A percentile compares a stretch with the other conserved stretches of the same genome.
Conservation (phyloP, 179 eudicot genomes). For the Silene coronaria region DNA sequence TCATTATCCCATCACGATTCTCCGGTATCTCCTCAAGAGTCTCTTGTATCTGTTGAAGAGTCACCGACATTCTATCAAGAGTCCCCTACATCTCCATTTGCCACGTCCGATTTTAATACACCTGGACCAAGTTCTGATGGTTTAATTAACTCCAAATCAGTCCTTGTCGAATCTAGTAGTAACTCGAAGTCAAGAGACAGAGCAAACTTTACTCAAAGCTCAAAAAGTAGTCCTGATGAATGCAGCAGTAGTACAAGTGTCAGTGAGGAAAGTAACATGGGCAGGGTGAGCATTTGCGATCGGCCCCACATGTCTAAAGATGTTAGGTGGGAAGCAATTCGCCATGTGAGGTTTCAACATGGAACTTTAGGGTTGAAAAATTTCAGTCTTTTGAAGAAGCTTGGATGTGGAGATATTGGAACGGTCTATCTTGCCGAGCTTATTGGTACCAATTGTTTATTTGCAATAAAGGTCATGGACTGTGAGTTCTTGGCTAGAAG, state of each 20-base stretch:
- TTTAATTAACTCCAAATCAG: slow-evolving; percentile 21
- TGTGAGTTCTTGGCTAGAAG: slow-evolving; percentile 45
- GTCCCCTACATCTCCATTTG: slow-evolving; percentile 34
- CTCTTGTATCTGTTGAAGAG: slow-evolving; percentile 22
- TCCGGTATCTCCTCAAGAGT: slow-evolving; percentile 28
- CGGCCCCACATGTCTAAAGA: slow-evolving; percentile 55
- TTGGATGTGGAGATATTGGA: slow-evolving; percentile 54
- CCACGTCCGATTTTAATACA: slow-evolving; percentile 28
- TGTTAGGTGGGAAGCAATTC: slow-evolving; percentile 48
- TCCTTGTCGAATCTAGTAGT: slow-evolving; percentile 21
- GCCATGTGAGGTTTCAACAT: slow-evolving; percentile 34
- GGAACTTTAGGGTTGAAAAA: slow-evolving; percentile 40
- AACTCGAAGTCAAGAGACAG: slow-evolving; percentile 33
- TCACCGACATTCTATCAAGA: slow-evolving; percentile 23
- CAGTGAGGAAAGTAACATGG: slow-evolving; percentile 41
- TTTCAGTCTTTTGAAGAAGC: slow-evolving; percentile 48
- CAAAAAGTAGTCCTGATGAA: slow-evolving; percentile 42
- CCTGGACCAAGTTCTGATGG: slow-evolving; percentile 27
- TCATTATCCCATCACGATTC: slow-evolving; percentile 26
- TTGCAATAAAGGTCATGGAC: slow-evolving; percentile 54
- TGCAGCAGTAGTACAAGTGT: slow-evolving; percentile 42
- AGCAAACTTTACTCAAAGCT: slow-evolving; percentile 38
- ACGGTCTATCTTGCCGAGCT: slow-evolving; percentile 54
- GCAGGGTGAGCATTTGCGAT: slow-evolving; percentile 50
- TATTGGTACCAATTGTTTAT: slow-evolving; percentile 37